These are phyloP conservation scores for Somion occarium DNA, from an alignment of 1,284 basidiomycete genomes.

Conservation along the genomic window DNA sequence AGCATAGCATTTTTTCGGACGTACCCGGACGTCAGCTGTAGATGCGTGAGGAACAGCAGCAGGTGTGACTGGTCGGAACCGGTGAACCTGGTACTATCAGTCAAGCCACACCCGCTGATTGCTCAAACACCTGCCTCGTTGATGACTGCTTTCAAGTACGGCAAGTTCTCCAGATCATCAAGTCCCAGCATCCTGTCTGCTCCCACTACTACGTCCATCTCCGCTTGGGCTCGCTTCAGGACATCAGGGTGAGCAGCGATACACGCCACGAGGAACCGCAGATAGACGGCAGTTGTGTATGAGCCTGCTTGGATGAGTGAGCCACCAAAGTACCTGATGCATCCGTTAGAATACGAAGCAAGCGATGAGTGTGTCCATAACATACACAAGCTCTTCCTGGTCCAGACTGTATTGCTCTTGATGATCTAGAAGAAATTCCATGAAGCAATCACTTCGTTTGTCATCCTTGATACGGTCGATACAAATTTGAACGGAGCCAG, in stretches of 20 bases:
- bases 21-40: background rate
- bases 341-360: background rate
- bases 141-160: slow-evolving; percentile 31
- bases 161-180: slow-evolving; percentile 27
- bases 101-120: background rate
- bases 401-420: background rate
- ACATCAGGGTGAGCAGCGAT: slow-evolving; percentile 26
- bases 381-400: slow-evolving; percentile 2
- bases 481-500: slow-evolving; percentile 14
- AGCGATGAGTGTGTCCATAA: background rate
- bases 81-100: slow-evolving; percentile 7
- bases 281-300: slow-evolving; percentile 23
- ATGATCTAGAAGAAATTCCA: slow-evolving; percentile 14
- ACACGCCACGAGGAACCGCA: slow-evolving; percentile 24
- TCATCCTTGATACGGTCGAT: slow-evolving; percentile 14
- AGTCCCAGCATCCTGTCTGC: slow-evolving; percentile 26
- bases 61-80: slow-evolving; percentile 15
- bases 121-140: slow-evolving; percentile 25
- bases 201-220: slow-evolving; percentile 34
- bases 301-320: slow-evolving; percentile 20
- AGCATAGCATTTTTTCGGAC: no score
- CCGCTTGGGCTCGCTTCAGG: slow-evolving; percentile 27
- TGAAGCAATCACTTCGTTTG: slow-evolving; percentile 19
- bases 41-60: slow-evolving; percentile 16
- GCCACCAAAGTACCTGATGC: slow-evolving; percentile 4